Evolutionary conservation across 1,284 basidiomycete genomes (phyloP).

Genomic region (Cryptococcus sp.): DNA sequence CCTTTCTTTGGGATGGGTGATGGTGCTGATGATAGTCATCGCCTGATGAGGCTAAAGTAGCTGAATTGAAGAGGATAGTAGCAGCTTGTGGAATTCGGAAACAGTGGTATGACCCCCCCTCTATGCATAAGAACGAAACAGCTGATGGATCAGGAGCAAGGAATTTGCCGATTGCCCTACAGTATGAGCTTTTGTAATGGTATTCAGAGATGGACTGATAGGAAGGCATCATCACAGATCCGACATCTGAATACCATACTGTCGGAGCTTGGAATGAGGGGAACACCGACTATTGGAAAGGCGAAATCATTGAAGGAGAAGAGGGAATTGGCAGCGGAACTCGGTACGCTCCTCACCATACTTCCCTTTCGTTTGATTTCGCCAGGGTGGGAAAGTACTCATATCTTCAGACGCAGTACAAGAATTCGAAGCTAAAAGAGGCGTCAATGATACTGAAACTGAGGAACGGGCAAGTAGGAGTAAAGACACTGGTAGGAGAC

Average conservation of each 20-base stretch:
- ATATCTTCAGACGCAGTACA: constrained; percentile 50
- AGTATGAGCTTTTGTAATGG: not conserved
- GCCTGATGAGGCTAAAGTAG: constrained; percentile 35
- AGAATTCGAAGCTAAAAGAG: constrained; percentile 45
- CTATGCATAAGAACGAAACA: not conserved
- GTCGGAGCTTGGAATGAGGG: constrained; percentile 69
- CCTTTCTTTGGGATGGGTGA: not conserved
- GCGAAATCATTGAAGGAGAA: constrained; percentile 66
- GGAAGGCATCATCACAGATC: constrained; percentile 61
- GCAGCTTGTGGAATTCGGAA: constrained; percentile 75
- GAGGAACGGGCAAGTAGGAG: constrained; percentile 12
- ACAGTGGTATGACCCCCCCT: constrained; percentile 57
- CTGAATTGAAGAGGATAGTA: constrained; percentile 53
- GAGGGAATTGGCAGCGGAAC: constrained; percentile 70
- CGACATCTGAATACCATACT: constrained; percentile 62
- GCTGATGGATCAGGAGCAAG: constrained; percentile 48
- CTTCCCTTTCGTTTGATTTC: not conserved
- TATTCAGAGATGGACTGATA: not conserved
- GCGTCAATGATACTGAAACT: constrained; percentile 17
- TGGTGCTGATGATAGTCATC: constrained; percentile 20
- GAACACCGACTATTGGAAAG: constrained; percentile 70
- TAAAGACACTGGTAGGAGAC: constrained; percentile 18
- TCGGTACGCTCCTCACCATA: constrained; percentile 54
- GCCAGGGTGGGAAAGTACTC: too few relatives aligned
- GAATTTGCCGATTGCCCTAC: constrained; percentile 62